Conservation (phyloP, 495 filamentous ascomycete genomes). For the Mytilinidion resinicola region DNA sequence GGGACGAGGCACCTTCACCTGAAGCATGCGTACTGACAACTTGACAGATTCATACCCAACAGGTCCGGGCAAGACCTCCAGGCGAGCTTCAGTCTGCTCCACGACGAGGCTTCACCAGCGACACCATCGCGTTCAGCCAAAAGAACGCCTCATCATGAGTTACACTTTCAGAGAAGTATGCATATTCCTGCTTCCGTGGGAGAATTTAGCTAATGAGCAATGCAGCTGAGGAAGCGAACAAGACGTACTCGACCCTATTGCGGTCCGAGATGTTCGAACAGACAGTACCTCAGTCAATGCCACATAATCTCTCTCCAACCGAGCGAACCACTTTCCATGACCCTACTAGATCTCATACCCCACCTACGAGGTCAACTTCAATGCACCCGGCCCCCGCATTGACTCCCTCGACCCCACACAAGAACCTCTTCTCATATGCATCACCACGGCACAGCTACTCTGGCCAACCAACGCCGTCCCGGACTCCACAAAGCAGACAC, state of each 20-base stretch:
- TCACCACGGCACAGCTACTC: constrained; percentile 68
- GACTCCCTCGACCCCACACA: constrained; percentile 91
- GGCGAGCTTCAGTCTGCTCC: constrained; percentile 81
- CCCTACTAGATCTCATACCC: constrained; percentile 70
- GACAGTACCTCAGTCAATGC: constrained; percentile 75
- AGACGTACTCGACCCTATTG: constrained; percentile 81
- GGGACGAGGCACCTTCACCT: too few relatives aligned
- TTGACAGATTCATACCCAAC: constrained; percentile 86
- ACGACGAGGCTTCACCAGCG: constrained; percentile 85
- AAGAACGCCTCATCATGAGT: constrained; percentile 79
- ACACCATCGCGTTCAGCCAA: constrained; percentile 80
- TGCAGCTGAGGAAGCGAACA: constrained; percentile 86
- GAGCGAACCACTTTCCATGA: constrained; percentile 56
- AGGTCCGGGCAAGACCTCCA: constrained; percentile 88
- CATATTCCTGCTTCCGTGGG: neutral
- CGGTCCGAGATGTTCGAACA: constrained; percentile 86
- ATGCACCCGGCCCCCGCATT: constrained; percentile 56
- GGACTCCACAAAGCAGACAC: constrained; percentile 81
- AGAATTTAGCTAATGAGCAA: constrained; percentile 40
- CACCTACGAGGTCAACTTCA: constrained; percentile 54
- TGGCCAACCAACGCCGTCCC: constrained; percentile 73
- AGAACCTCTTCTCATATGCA: constrained; percentile 92
- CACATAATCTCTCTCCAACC: constrained; percentile 54
- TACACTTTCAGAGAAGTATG: constrained; percentile 91
- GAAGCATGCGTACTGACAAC: neutral